Evolutionary conservation across 768 basidiomycete genomes (phyloP).

Genomic region (Tremella mesenterica): DNA sequence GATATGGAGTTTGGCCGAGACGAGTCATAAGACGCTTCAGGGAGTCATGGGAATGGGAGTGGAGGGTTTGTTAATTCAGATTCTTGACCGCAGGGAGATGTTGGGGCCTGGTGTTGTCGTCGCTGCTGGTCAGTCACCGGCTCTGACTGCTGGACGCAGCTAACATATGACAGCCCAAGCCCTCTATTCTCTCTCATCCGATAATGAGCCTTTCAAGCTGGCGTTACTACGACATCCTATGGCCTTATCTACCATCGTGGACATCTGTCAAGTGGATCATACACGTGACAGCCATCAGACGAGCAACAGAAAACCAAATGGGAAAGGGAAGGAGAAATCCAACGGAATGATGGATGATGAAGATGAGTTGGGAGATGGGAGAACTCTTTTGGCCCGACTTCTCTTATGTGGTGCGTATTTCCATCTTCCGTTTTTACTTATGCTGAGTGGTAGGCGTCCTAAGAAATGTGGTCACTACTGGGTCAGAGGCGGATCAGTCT

Average conservation of each 20-base stretch:
- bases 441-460: slow-evolving; percentile 20
- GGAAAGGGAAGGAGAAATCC: slow-evolving; percentile 35
- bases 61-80: slow-evolving; percentile 81
- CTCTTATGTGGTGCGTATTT: slow-evolving; percentile 25
- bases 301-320: slow-evolving; percentile 7
- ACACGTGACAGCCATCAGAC: no score
- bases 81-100: slow-evolving; percentile 61
- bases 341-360: slow-evolving; percentile 18
- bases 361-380: slow-evolving; percentile 42
- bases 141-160: neutral
- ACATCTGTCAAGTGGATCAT: slow-evolving; percentile 17
- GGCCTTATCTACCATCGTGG: slow-evolving; percentile 17
- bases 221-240: slow-evolving; percentile 49
- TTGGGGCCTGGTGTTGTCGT: slow-evolving; percentile 64
- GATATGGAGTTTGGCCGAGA: slow-evolving; percentile 91
- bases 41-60: slow-evolving; percentile 74
- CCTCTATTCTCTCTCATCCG: slow-evolving; percentile 84
- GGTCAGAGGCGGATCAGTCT: slow-evolving; percentile 17
- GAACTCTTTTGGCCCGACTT: slow-evolving; percentile 24
- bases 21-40: slow-evolving; percentile 69
- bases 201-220: slow-evolving; percentile 67
- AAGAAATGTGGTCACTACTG: slow-evolving; percentile 23
- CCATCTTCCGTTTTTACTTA: neutral
- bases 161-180: slow-evolving; percentile 63
- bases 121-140: slow-evolving; percentile 61